Evolutionary conservation across 116 monocot species (phyloP), one percentile per base, ranked within the genome.

Genomic region (Iris pallida): DNA sequence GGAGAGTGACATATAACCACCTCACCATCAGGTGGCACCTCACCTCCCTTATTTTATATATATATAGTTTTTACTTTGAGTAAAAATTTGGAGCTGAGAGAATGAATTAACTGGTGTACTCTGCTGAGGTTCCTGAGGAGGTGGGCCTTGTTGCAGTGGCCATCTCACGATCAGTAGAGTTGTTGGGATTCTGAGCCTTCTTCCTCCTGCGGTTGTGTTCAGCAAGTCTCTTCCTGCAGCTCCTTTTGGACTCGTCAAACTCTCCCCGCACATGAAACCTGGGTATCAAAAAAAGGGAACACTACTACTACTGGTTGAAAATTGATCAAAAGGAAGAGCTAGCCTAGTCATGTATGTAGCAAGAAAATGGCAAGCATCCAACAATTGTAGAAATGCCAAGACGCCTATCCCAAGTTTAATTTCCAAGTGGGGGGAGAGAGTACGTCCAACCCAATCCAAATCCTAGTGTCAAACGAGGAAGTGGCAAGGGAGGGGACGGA

Each of bases 161-260:
- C 17, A 49, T 51, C 59, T 58, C 42, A 58, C n/a, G n/a, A n/a
- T 57, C 40, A 49, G 48, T 30, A 4, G 20, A 5, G 48, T 61
- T 11, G n/a, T 18, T 16, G 71, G 49, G 59, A 10, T 46, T 15
- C 3, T 74, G 65, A 16, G 66, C 58, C 54, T 73, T 73, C 49
- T 66, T 74, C 49, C 74, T 57, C 55, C 73, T 64, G 44, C 65
- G 66, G 42, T 74, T 74, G 74, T 74, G 74, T 10, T 74, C 74
- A 42, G 74, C 66, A 1, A 74, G 16, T 3, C 74, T 57, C 66
- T 74, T 74, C 42, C 74, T 47, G 40, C 73, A 73, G 41, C 73
- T 73, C 53, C 73, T 52, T 15, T 73, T 73, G 7, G 55, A 41
- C 46, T 64, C 57, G 55, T 73, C 73, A 7, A 73, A 73, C 30